Conservation (phyloP, 164 flowering plant genomes). For the Umbilicus rupestris region DNA sequence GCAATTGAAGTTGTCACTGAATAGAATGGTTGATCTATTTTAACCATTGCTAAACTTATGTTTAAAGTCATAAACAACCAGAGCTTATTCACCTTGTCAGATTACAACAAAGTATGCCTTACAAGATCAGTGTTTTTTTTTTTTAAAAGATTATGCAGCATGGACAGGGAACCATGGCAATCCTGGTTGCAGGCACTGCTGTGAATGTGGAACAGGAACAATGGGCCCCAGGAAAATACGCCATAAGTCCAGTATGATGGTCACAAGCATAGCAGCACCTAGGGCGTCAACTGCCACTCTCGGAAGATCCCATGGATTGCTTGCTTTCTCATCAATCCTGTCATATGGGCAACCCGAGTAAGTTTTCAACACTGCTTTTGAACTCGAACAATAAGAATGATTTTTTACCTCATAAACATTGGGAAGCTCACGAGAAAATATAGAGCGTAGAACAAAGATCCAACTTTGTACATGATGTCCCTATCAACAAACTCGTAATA, state of each 20-base stretch:
- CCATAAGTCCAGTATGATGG: slow-evolving; percentile 88
- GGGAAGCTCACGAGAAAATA: slow-evolving; percentile 97
- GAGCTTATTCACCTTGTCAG: no score
- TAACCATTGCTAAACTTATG: no score
- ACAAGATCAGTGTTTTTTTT: no score
- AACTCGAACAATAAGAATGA: neutral
- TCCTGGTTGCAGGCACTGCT: slow-evolving; percentile 61
- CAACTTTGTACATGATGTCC: slow-evolving; percentile 86
- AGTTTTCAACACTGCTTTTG: neutral
- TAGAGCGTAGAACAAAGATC: slow-evolving; percentile 90
- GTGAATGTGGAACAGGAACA: slow-evolving; percentile 39
- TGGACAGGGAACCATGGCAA: slow-evolving; percentile 68
- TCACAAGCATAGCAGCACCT: slow-evolving; percentile 94
- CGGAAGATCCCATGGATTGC: slow-evolving; percentile 64
- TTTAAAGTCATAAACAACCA: no score
- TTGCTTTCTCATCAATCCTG: slow-evolving; percentile 85
- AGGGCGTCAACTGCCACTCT: slow-evolving; percentile 86
- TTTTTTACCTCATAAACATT: slow-evolving; percentile 85
- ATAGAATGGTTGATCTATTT: no score
- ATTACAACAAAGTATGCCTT: no score
- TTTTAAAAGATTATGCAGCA: neutral
- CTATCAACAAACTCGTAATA: slow-evolving; percentile 89
- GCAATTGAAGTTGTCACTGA: no score
- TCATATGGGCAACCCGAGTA: neutral
- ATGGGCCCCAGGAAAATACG: slow-evolving; percentile 80